Conservation (phyloP, 305 asterid species). For the Fraxinus xanthoxyloides region DNA sequence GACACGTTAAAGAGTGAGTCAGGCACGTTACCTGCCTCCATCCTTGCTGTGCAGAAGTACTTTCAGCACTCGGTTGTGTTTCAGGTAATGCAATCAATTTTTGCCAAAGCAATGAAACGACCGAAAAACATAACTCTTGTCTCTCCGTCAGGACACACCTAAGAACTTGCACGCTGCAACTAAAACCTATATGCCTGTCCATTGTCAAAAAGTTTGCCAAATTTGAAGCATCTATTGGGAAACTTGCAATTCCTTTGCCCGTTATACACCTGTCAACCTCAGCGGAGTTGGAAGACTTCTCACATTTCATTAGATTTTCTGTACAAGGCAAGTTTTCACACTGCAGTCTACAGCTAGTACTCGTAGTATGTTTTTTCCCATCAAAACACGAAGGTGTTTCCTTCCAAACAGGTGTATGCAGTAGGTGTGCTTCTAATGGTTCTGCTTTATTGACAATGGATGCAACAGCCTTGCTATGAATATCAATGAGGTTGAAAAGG, state of each 20-base stretch:
- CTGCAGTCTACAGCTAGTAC: constrained; percentile 48
- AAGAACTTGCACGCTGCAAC: constrained; percentile 76
- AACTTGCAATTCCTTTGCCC: constrained; percentile 60
- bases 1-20: background rate
- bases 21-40: constrained; percentile 86
- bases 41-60: constrained; percentile 99
- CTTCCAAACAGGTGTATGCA: constrained; percentile 56
- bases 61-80: constrained; percentile 84
- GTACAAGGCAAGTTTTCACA: constrained; percentile 43
- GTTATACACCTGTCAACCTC: constrained; percentile 40
- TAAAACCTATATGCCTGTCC: constrained; percentile 89
- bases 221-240: constrained; percentile 86
- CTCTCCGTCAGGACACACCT: constrained; percentile 78
- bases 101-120: constrained; percentile 98
- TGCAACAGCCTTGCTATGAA: constrained; percentile 90
- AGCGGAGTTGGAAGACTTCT: constrained; percentile 31
- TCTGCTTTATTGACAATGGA: constrained; percentile 92
- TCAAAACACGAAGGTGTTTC: constrained; percentile 47
- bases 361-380: constrained; percentile 49
- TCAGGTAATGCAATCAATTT: constrained; percentile 93
- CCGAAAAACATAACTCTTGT: constrained; percentile 92
- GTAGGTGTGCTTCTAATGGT: constrained; percentile 84
- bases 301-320: constrained; percentile 33
- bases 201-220: constrained; percentile 88
- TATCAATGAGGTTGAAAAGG: constrained; percentile 86